Evolutionary conservation across 2,329 filamentous ascomycete species (phyloP).

Genomic region (Neofusicoccum parvum): DNA sequence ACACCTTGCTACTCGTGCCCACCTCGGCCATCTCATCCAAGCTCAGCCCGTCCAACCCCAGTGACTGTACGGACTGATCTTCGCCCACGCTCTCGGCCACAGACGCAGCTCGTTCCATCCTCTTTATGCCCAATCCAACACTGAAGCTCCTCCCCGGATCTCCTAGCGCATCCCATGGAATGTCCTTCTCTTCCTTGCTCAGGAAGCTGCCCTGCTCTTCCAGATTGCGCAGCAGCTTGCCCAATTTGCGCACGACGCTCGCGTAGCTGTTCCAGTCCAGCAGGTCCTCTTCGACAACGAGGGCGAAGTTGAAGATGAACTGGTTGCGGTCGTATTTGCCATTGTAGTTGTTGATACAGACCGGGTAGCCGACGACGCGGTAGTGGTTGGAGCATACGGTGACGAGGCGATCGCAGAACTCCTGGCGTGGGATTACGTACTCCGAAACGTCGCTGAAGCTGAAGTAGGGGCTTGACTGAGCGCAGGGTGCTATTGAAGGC

Average conservation of each 20-base stretch:
- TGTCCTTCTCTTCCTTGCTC: slow-evolving; percentile 57
- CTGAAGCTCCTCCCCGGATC: slow-evolving; percentile 11
- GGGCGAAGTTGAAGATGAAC: slow-evolving; percentile 97
- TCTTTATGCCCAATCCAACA: slow-evolving; percentile 17
- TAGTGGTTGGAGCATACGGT: slow-evolving; percentile 75
- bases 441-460: slow-evolving; percentile 85
- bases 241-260: slow-evolving; percentile 82
- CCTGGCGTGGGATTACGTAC: slow-evolving; percentile 92
- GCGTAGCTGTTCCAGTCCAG: slow-evolving; percentile 77
- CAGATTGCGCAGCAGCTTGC: slow-evolving; percentile 81
- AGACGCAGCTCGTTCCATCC: not conserved
- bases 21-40: slow-evolving; percentile 32
- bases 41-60: slow-evolving; percentile 7
- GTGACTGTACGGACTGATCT: not conserved
- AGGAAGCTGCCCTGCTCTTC: slow-evolving; percentile 90
- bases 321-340: slow-evolving; percentile 86
- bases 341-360: slow-evolving; percentile 73
- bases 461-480: slow-evolving; percentile 66
- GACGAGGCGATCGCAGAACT: slow-evolving; percentile 90
- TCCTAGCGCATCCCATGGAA: slow-evolving; percentile 6
- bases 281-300: slow-evolving; percentile 71
- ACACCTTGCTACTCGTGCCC: slow-evolving; percentile 55
- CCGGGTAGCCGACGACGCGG: slow-evolving; percentile 82
- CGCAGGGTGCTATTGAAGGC: slow-evolving; percentile 41
- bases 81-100: slow-evolving; percentile 15